A percentile compares a stretch with the other conserved stretches of the same genome.
Conservation (phyloP, 768 basidiomycete genomes). For the Dioszegia crocea region DNA sequence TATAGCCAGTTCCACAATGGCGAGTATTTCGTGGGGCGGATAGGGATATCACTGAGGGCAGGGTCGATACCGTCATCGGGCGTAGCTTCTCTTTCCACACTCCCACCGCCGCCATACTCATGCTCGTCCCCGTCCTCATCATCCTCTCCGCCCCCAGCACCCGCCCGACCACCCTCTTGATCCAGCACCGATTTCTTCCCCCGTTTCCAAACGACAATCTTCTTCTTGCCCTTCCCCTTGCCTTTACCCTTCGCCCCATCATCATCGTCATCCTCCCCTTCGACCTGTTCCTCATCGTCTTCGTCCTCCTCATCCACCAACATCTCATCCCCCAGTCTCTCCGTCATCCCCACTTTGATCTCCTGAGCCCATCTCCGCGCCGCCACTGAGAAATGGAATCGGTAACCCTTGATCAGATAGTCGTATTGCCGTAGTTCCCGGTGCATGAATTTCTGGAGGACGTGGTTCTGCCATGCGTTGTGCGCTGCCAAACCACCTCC, state of each 20-base stretch:
- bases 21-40: constrained; percentile 20
- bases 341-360: not conserved
- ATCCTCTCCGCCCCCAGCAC: not conserved
- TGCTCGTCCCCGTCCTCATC: constrained; percentile 9
- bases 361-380: constrained; percentile 18
- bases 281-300: constrained; percentile 26
- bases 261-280: constrained; percentile 12
- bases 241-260: not conserved
- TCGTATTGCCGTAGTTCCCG: constrained; percentile 72
- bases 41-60: not conserved
- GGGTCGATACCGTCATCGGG: constrained; percentile 2
- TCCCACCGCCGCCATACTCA: no score
- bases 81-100: not conserved
- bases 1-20: constrained; percentile 60
- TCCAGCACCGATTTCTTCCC: not conserved
- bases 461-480: constrained; percentile 70
- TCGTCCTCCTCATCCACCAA: constrained; percentile 30
- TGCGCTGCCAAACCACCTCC: constrained; percentile 63
- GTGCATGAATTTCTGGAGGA: constrained; percentile 76
- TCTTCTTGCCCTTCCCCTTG: not conserved
- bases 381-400: constrained; percentile 27
- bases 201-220: not conserved
- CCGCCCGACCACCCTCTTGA: not conserved
- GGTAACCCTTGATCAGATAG: constrained; percentile 56
- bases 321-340: constrained; percentile 15